Percentiles rank a stretch among this genome's conserved stretches.
Evolutionary conservation across 495 filamentous ascomycete genomes (phyloP).

Genomic region (Lophium mytilinum): DNA sequence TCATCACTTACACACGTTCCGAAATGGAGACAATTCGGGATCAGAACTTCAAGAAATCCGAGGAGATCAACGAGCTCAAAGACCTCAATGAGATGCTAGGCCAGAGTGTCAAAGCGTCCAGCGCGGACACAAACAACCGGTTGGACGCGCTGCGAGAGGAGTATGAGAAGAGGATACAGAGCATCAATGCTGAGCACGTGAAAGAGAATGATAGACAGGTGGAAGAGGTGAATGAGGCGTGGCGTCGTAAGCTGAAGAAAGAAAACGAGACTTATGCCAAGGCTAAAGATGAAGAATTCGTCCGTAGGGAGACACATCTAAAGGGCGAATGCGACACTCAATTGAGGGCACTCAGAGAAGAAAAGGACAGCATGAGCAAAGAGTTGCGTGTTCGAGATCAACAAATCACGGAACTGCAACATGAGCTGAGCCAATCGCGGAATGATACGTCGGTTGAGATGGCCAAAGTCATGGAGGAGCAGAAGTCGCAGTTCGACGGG

Average conservation of each 20-base stretch:
- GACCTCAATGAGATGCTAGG: not conserved
- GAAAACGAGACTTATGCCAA: not conserved
- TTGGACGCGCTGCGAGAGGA: slow-evolving; percentile 10
- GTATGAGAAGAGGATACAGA: not conserved
- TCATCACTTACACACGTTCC: slow-evolving; percentile 13
- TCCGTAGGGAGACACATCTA: too few species aligned
- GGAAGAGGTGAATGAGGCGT: slow-evolving; percentile 14
- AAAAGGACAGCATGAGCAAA: slow-evolving; percentile 3
- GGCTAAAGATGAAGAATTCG: slow-evolving; percentile 12
- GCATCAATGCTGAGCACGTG: too few species aligned
- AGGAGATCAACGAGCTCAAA: slow-evolving; percentile 4
- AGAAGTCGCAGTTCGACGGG: slow-evolving; percentile 5
- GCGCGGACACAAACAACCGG: not conserved
- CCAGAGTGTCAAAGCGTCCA: not conserved
- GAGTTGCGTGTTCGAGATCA: not conserved
- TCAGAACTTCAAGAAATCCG: slow-evolving; percentile 9
- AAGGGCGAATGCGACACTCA: slow-evolving; percentile 19
- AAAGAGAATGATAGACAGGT: not conserved
- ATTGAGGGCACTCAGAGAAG: slow-evolving; percentile 9
- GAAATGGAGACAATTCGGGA: slow-evolving; percentile 11
- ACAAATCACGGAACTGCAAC: slow-evolving; percentile 8
- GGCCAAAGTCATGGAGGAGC: slow-evolving; percentile 1
- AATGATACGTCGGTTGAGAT: slow-evolving; percentile 1
- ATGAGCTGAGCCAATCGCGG: slow-evolving; percentile 11
- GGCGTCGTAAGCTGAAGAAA: slow-evolving; percentile 8